Conservation (phyloP, 306 rosid genomes). For the Mimosa pudica region DNA sequence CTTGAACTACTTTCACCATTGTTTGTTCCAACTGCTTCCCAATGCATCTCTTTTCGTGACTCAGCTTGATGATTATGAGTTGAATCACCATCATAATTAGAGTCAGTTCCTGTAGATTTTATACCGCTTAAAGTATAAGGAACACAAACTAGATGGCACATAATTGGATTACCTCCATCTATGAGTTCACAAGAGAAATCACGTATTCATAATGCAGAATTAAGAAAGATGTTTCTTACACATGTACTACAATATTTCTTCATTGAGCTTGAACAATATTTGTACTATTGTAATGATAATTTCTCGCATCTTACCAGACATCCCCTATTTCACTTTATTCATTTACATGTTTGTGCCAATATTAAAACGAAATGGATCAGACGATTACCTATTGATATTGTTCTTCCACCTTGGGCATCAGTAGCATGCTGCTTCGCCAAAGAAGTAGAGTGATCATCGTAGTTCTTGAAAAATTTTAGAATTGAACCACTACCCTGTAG, state of each 20-base stretch:
- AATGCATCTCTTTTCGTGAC: constrained; percentile 27
- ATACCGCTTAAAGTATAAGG: constrained; percentile 15
- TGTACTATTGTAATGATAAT: not conserved
- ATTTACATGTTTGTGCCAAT: not conserved
- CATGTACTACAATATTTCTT: not conserved
- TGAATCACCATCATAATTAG: constrained; percentile 29
- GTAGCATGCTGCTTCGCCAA: constrained; percentile 49
- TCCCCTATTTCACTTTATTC: not conserved
- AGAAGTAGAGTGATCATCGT: constrained; percentile 42
- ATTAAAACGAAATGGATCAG: constrained; percentile 25
- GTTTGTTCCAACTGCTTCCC: constrained; percentile 38
- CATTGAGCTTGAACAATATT: not conserved
- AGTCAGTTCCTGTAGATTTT: constrained; percentile 38
- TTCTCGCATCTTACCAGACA: not conserved
- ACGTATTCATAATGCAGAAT: not conserved
- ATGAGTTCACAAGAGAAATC: not conserved
- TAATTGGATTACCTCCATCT: not conserved
- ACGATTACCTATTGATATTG: constrained; percentile 45
- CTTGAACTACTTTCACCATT: constrained; percentile 21
- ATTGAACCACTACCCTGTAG: constrained; percentile 73
- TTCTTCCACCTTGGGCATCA: constrained; percentile 44
- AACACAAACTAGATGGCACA: not conserved
- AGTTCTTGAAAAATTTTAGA: constrained; percentile 59
- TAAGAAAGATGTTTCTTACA: not conserved
- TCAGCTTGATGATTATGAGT: constrained; percentile 33